Conservation (phyloP, 768 basidiomycete genomes). For the Boletus reticulatus region DNA sequence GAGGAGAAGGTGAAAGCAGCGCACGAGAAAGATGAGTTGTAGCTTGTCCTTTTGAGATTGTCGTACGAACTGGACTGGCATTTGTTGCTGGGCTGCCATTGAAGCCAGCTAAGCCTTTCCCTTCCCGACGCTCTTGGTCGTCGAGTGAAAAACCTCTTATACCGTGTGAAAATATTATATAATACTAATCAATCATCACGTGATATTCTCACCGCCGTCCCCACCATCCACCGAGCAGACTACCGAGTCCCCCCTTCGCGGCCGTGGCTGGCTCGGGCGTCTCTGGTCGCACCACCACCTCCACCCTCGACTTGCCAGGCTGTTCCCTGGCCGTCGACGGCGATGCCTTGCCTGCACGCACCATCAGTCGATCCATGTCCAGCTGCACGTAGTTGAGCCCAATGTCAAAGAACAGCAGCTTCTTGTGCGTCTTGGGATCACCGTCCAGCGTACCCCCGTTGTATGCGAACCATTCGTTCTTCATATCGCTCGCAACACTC, state of each 20-base stretch:
- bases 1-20: neutral
- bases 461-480: conserved; percentile 75
- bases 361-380: conserved; percentile 75
- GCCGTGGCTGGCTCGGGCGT: conserved; percentile 50
- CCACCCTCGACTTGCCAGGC: conserved; percentile 53
- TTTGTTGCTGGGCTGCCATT: conserved; percentile 25
- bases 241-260: conserved; percentile 54
- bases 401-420: conserved; percentile 91
- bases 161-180: conserved; percentile 18
- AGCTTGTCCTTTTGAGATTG: conserved; percentile 27
- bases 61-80: conserved; percentile 24
- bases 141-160: conserved; percentile 21
- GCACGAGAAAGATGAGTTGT: conserved; percentile 20
- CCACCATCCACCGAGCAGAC: conserved; percentile 84
- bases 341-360: conserved; percentile 61
- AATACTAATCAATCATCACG: conserved; percentile 10
- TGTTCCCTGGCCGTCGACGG: conserved; percentile 15
- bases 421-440: conserved; percentile 57
- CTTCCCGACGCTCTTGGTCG: conserved; percentile 5
- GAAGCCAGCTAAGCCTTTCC: neutral
- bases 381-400: conserved; percentile 90
- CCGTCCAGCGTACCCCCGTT: conserved; percentile 61
- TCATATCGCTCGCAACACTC: conserved; percentile 48
- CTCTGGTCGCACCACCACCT: conserved; percentile 44
- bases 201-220: conserved; percentile 36